A percentile compares a stretch with the other conserved stretches of the same genome.
phyloP scores from a whole-genome alignment of 352 stramenopile species.

The Phytophthora nicotianae region DNA sequence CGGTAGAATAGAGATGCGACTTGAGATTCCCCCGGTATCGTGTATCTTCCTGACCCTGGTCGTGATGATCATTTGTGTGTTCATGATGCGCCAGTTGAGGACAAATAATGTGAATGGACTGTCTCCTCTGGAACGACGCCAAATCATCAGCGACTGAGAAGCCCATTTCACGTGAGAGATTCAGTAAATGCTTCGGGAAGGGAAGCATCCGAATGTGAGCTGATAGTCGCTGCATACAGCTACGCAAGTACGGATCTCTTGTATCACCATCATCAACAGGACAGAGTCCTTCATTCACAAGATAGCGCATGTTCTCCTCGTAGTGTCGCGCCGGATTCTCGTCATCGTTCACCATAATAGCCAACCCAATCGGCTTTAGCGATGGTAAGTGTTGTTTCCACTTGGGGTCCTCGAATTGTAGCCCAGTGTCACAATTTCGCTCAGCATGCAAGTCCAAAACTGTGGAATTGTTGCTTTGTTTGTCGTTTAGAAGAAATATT shows the following conservation, averaged over 20 bases:
- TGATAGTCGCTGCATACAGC: constrained; percentile 79
- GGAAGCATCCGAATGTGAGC: constrained; percentile 86
- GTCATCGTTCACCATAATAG: constrained; percentile 81
- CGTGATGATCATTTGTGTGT: constrained; percentile 85
- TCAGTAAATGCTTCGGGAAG: constrained; percentile 81
- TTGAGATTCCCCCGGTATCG: constrained; percentile 86
- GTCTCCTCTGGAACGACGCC: constrained; percentile 60
- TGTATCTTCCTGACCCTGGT: constrained; percentile 85
- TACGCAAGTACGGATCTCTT: constrained; percentile 54
- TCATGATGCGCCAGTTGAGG: constrained; percentile 81
- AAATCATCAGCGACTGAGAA: constrained; percentile 76
- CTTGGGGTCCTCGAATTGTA: constrained; percentile 89
- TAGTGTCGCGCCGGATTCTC: constrained; percentile 74
- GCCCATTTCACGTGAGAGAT: constrained; percentile 82
- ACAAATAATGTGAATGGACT: constrained; percentile 85
- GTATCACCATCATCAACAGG: constrained; percentile 27
- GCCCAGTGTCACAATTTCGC: constrained; percentile 67
- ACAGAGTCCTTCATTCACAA: constrained; percentile 62
- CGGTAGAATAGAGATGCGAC: constrained; percentile 85
- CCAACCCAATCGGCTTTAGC: constrained; percentile 81
- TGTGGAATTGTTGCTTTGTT: constrained; percentile 56
- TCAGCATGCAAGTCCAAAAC: constrained; percentile 86
- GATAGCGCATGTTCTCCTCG: constrained; percentile 68
- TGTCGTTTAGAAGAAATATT: constrained; percentile 86
- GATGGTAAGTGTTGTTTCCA: constrained; percentile 80